Evolutionary conservation across 202 grass and related monocot genomes (phyloP).

Genomic region (Schoenoplectus triqueter): DNA sequence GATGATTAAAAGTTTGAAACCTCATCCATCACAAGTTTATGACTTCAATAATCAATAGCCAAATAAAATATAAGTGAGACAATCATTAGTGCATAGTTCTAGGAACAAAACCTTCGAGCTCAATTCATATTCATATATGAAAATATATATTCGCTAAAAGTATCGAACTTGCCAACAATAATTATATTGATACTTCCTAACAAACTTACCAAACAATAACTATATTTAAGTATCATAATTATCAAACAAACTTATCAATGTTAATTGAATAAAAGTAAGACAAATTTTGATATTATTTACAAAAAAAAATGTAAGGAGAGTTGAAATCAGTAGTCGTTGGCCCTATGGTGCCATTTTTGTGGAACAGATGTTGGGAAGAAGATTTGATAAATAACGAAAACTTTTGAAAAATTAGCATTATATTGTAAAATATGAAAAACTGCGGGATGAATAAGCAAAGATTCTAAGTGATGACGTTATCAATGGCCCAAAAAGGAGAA

Average conservation of each 20-base stretch:
- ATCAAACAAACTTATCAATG: not conserved
- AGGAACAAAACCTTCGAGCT: too few species aligned
- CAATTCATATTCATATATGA: too few species aligned
- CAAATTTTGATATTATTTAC: not conserved
- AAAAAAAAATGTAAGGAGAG: not conserved
- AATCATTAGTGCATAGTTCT: too few species aligned
- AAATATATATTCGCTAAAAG: too few species aligned
- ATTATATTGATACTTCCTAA: too few species aligned
- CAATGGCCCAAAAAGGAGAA: not conserved
- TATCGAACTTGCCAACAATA: too few species aligned
- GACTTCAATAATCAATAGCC: too few species aligned
- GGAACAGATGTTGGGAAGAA: not conserved
- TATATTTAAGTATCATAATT: not conserved
- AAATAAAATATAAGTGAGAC: too few species aligned
- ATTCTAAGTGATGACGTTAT: not conserved
- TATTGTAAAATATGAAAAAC: constrained; percentile 1
- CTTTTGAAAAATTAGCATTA: not conserved
- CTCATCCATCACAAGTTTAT: too few species aligned
- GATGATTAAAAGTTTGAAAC: too few species aligned
- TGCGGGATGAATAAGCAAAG: not conserved
- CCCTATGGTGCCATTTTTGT: not conserved
- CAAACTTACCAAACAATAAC: too few species aligned
- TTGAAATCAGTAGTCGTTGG: not conserved
- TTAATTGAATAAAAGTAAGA: not conserved
- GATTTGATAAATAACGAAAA: not conserved